Conservation (phyloP, 2,329 filamentous ascomycete genomes). For the Alternaria angustiovoidea region DNA sequence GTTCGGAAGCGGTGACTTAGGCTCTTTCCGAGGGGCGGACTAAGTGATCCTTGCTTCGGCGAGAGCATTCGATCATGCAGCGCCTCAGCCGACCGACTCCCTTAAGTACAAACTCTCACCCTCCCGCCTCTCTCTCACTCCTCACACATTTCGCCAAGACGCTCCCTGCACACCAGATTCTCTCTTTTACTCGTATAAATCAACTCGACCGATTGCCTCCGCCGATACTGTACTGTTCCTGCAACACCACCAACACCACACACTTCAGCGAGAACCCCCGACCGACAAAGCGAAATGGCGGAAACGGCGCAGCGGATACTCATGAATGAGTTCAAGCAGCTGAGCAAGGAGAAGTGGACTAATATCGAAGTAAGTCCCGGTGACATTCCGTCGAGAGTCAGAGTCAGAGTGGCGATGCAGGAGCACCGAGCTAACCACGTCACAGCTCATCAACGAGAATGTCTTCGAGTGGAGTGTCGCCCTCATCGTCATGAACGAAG, state of each 20-base stretch:
- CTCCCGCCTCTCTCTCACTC: constrained; percentile 16
- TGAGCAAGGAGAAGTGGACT: constrained; percentile 92
- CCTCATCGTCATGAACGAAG: constrained; percentile 90
- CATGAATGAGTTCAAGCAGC: constrained; percentile 84
- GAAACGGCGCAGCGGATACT: constrained; percentile 76
- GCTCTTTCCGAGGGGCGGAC: constrained; percentile 27
- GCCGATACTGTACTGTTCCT: constrained; percentile 12
- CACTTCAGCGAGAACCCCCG: constrained; percentile 2
- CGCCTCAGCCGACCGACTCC: constrained; percentile 15
- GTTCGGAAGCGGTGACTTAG: constrained; percentile 28
- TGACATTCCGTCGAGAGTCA: constrained; percentile 1
- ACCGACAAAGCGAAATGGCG: constrained; percentile 32
- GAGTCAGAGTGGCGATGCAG: constrained; percentile 17
- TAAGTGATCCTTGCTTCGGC: constrained; percentile 28
- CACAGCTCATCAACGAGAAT: constrained; percentile 77
- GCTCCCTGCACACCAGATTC: constrained; percentile 5
- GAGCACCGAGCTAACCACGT: constrained; percentile 34
- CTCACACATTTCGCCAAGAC: constrained; percentile 3
- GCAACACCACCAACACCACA: constrained; percentile 19
- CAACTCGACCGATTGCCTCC: constrained; percentile 5
- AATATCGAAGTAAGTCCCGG: constrained; percentile 74
- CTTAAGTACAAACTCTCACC: constrained; percentile 20
- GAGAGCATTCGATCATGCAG: constrained; percentile 31
- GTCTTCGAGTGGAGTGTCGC: constrained; percentile 88
- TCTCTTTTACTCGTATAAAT: constrained; percentile 6